Percentiles rank a stretch among this genome's conserved stretches.
These are phyloP conservation scores for Cutaneotrichosporon daszewskae DNA, from an alignment of 1,284 basidiomycete species.

Conservation along the genomic window DNA sequence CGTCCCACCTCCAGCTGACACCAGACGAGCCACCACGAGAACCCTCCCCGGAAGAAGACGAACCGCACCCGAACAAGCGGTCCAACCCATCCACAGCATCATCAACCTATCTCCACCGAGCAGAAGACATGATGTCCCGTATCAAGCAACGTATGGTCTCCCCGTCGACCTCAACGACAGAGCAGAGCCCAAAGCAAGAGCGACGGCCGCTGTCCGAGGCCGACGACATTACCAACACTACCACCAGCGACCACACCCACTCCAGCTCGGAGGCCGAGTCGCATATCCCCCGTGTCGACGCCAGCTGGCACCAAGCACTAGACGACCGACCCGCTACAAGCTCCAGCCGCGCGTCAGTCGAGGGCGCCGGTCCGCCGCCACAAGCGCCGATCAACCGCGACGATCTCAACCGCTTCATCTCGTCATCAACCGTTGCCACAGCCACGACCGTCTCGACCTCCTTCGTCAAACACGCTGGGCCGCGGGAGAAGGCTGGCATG, in stretches of 20 bases:
- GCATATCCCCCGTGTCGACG: conserved; percentile 2
- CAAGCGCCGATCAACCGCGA: conserved; percentile 44
- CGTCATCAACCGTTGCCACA: conserved; percentile 52
- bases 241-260: conserved; percentile 14
- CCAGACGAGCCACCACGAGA: background rate
- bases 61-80: conserved; percentile 12
- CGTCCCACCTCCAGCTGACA: background rate
- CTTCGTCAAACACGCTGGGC: conserved; percentile 73
- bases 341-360: background rate
- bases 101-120: conserved; percentile 62
- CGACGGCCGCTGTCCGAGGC: conserved; percentile 32
- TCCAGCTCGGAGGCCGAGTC: conserved; percentile 4
- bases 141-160: conserved; percentile 55
- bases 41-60: background rate
- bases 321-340: background rate
- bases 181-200: conserved; percentile 1
- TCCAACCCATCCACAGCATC: conserved; percentile 44
- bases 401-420: conserved; percentile 78
- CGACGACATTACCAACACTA: conserved; percentile 19
- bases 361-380: conserved; percentile 11
- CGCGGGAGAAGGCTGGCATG: conserved; percentile 48
- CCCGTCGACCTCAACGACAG: conserved; percentile 27
- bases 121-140: conserved; percentile 71
- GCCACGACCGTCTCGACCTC: conserved; percentile 73
- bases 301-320: background rate